A percentile compares a stretch with the other conserved stretches of the same genome.
These are phyloP conservation scores for Cercophora samala DNA, from an alignment of 495 filamentous ascomycete genomes.

Conservation along the genomic window DNA sequence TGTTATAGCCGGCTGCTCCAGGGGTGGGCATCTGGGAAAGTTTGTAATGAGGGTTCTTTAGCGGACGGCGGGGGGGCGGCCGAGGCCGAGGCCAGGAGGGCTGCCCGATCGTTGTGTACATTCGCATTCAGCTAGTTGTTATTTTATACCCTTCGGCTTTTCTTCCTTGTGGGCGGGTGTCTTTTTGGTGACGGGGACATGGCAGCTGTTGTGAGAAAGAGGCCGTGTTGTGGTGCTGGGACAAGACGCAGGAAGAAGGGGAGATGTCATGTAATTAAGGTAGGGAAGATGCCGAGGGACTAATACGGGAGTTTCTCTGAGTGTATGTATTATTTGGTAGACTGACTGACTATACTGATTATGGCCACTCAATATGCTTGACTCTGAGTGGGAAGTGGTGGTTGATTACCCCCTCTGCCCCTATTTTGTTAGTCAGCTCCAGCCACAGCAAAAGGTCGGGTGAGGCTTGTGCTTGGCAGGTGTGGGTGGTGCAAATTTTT, in stretches of 20 bases:
- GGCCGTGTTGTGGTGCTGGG: not conserved
- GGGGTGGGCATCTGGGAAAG: not conserved
- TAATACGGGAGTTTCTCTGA: too few relatives aligned
- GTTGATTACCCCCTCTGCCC: too few relatives aligned
- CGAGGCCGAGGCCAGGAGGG: not conserved
- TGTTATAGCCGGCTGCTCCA: conserved; percentile 7
- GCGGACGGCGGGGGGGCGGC: not conserved
- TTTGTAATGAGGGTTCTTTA: conserved; percentile 5
- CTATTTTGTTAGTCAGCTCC: not conserved
- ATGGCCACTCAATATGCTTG: too few relatives aligned
- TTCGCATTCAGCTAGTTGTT: conserved; percentile 10
- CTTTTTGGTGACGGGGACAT: not conserved
- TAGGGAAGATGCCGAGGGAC: not conserved
- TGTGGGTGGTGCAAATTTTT: conserved; percentile 17
- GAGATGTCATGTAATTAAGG: not conserved
- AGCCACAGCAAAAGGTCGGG: not conserved
- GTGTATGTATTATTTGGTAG: too few relatives aligned
- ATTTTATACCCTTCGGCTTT: conserved; percentile 12
- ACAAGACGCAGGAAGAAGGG: not conserved
- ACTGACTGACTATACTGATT: too few relatives aligned
- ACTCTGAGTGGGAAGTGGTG: too few relatives aligned
- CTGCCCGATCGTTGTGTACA: conserved; percentile 4
- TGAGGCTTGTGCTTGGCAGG: not conserved
- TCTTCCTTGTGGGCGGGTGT: not conserved
- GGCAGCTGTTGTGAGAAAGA: not conserved